These are phyloP conservation scores for Gossypium bickii DNA, from an alignment of 345 rosid genomes.

Conservation along the genomic window DNA sequence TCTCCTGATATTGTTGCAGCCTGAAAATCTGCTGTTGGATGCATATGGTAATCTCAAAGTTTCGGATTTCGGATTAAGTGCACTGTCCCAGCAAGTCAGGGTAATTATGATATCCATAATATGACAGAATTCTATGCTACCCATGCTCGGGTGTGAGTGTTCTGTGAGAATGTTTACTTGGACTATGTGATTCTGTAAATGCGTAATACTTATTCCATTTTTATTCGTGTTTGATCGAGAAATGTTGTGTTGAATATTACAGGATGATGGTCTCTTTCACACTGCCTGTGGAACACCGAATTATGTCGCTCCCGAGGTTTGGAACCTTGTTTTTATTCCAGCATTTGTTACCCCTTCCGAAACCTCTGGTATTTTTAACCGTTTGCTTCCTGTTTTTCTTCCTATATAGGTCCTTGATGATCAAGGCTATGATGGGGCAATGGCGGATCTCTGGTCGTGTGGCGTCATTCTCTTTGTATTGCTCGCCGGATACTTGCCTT, in stretches of 20 bases:
- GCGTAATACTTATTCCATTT: background rate
- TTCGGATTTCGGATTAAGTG: conserved; percentile 97
- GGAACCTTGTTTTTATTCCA: conserved; percentile 19
- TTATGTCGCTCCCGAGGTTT: conserved; percentile 97
- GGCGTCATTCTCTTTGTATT: conserved; percentile 95
- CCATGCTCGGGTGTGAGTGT: too few species aligned
- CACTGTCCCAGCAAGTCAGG: conserved; percentile 93
- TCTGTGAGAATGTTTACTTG: too few species aligned
- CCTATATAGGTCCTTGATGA: conserved; percentile 81
- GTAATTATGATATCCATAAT: conserved; percentile 32
- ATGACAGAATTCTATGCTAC: too few species aligned
- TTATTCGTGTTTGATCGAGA: background rate
- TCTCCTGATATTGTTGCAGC: conserved; percentile 45
- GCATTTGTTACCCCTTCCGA: background rate
- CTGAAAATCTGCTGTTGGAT: conserved; percentile 86
- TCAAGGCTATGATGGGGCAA: conserved; percentile 93
- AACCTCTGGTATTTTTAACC: background rate
- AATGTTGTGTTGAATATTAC: conserved; percentile 19
- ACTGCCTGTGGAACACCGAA: conserved; percentile 97
- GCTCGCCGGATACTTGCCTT: conserved; percentile 99
- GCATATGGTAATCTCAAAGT: conserved; percentile 83
- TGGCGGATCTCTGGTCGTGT: conserved; percentile 97
- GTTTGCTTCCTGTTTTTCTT: background rate
- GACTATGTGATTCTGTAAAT: background rate
- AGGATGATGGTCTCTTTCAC: conserved; percentile 98